phyloP scores from a whole-genome alignment of 441 rosid species.

The Euphorbia corollata region DNA sequence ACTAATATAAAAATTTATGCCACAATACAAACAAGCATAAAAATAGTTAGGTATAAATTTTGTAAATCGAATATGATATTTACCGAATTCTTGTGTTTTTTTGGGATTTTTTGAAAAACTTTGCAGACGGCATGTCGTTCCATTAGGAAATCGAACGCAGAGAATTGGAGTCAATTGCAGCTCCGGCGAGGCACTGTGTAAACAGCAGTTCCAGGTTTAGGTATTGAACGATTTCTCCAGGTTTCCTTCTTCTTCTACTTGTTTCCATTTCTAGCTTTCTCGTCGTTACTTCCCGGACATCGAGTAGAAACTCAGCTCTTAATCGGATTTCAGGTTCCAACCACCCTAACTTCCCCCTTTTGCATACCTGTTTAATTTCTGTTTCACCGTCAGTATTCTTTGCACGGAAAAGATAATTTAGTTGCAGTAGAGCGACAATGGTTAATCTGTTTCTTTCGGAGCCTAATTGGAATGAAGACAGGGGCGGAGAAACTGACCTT shows the following conservation, averaged over 20 bases:
- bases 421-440: constrained; percentile 23
- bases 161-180: neutral
- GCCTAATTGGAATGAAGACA: constrained; percentile 29
- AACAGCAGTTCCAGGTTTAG: neutral
- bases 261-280: neutral
- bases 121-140: too few species aligned
- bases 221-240: neutral
- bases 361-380: too few species aligned
- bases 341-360: neutral
- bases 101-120: too few species aligned
- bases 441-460: constrained; percentile 44
- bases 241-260: neutral
- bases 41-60: too few species aligned
- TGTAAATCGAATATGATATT: too few species aligned
- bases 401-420: neutral
- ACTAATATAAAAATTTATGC: too few species aligned
- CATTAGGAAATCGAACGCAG: too few species aligned
- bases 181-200: neutral
- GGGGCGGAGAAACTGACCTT: constrained; percentile 20
- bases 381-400: too few species aligned
- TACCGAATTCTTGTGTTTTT: too few species aligned
- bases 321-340: neutral
- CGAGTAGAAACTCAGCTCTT: neutral
- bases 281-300: neutral
- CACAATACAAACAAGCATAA: too few species aligned